Base-by-base conservation (phyloP, 2,329 filamentous ascomycete species). In the Sporothrix brunneoviolacea region DNA sequence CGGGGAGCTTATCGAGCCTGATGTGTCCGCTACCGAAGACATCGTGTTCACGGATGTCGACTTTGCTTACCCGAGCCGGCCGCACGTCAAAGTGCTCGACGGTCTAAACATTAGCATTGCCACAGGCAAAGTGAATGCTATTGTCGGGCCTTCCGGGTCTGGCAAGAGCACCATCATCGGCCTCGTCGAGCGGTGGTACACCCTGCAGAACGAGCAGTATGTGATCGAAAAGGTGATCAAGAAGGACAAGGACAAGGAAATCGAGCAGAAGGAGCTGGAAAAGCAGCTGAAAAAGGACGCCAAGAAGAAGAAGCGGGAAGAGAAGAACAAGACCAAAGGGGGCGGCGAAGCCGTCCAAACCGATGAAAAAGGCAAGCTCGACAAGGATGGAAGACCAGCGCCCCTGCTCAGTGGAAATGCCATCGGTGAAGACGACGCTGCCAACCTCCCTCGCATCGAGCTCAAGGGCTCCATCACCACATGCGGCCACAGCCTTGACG, bases 161-260 rank as follows among this genome's bases (percentile, higher is more conserved):
- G 89, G 89, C 4, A 95, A 95, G 66, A 89, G 84, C 45, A 94
- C 88, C 0, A 79, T 88, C 24, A 80, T 88, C 1, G 82, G 80
- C 0, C 67, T 89, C 1, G 66, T 88, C 4, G 80, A 88, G 61
- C 70, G 84, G 42, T 89, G 83, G 82, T 90, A 90, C 43, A 57
- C 51, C 16, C 38, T 59, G 32, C 49, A 40, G n/a, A 51, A 74
- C 32, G 70, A 75, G 6, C 73, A 80, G 53, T 66, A 75, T 49
- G 58, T 71, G n/a, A 72, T 80, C 24, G 71, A 70, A 13, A 75
- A 74, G 61, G 68, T 72, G 3, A 65, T 73, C 35, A 73, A 73
- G 55, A 69, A 71, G 58, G 70, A 75, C 55, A 69, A 69, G 59
- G n/a, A n/a, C n/a, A n/a, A n/a, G n/a, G n/a, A n/a, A n/a, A n/a